Conservation (phyloP, 2,329 filamentous ascomycete genomes). For the Fusarium luffae region DNA sequence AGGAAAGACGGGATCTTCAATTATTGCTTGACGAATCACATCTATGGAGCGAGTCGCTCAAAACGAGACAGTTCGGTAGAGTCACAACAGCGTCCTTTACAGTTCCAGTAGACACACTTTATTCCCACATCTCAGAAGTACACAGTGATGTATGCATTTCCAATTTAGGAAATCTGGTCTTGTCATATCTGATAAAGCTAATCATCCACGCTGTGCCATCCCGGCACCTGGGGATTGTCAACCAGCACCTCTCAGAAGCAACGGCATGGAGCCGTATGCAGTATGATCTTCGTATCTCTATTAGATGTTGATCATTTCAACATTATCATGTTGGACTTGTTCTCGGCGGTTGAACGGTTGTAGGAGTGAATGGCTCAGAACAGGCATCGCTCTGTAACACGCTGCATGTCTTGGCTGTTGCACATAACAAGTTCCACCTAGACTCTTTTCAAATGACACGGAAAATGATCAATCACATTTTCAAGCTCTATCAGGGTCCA, state of each 20-base stretch:
- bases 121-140: background rate
- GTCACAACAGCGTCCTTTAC: background rate
- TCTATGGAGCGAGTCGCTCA: conserved; percentile 2
- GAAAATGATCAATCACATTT: conserved; percentile 43
- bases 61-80: background rate
- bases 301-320: background rate
- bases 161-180: conserved; percentile 1
- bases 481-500: conserved; percentile 7
- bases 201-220: background rate
- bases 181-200: conserved; percentile 28
- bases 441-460: conserved; percentile 20
- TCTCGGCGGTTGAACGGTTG: conserved; percentile 21
- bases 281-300: background rate
- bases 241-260: conserved; percentile 9
- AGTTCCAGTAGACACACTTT: background rate
- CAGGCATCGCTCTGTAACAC: conserved; percentile 20
- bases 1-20: conserved; percentile 10
- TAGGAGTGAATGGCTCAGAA: conserved; percentile 10
- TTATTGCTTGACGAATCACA: conserved; percentile 5
- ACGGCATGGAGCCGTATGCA: conserved; percentile 14
- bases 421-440: background rate
- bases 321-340: background rate
- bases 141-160: conserved; percentile 16
- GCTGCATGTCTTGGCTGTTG: conserved; percentile 18
- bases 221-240: background rate